phyloP scores from a whole-genome alignment of 1,139 yeast species.

The Diutina rugosa region DNA sequence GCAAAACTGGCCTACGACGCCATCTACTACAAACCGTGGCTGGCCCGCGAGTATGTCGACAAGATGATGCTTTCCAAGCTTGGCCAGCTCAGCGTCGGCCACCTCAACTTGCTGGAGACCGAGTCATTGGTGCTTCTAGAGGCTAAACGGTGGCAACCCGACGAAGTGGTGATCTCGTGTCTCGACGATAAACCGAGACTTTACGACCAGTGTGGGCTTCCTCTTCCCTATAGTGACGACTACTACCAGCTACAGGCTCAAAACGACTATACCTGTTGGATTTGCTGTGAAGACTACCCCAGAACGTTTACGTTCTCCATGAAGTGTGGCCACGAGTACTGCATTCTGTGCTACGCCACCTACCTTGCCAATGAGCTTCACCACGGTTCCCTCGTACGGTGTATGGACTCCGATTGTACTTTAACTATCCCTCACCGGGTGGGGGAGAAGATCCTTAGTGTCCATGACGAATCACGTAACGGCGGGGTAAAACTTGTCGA shows the following conservation, averaged over 20 bases:
- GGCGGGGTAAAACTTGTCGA: not conserved
- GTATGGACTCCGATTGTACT: constrained; percentile 40
- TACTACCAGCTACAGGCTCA: constrained; percentile 4
- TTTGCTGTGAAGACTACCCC: constrained; percentile 51
- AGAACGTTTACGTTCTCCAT: constrained; percentile 35
- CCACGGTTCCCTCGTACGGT: constrained; percentile 47
- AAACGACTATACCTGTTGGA: constrained; percentile 36
- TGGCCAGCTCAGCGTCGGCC: constrained; percentile 10
- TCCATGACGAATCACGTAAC: not conserved
- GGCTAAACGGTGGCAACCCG: constrained; percentile 61
- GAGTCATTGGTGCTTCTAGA: constrained; percentile 43
- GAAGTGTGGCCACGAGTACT: constrained; percentile 59
- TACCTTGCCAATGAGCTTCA: constrained; percentile 41
- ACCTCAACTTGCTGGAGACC: constrained; percentile 15
- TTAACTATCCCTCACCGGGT: constrained; percentile 21
- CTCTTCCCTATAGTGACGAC: constrained; percentile 6
- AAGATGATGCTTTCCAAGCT: not conserved
- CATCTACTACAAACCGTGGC: constrained; percentile 1
- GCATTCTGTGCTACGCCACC: constrained; percentile 51
- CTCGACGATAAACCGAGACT: constrained; percentile 40
- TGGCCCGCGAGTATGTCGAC: not conserved
- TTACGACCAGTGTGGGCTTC: constrained; percentile 37
- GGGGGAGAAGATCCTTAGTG: constrained; percentile 8
- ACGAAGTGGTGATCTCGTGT: constrained; percentile 54
- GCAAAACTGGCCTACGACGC: not conserved